Conservation (phyloP, 768 basidiomycete genomes). For the Flagelloscypha sp. region DNA sequence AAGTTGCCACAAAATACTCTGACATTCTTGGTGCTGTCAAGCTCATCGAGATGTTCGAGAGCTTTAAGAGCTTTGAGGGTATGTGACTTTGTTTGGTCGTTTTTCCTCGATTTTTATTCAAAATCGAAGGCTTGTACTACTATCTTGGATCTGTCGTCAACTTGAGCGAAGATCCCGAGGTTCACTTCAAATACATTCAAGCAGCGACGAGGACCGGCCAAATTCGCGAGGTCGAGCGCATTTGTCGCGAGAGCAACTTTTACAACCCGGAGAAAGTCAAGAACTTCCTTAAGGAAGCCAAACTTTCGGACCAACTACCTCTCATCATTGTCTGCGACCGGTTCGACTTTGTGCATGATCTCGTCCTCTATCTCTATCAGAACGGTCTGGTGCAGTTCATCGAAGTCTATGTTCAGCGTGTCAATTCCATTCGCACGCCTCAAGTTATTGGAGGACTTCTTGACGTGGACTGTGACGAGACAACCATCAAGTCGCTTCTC, state of each 20-base stretch:
- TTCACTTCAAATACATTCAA: conserved; percentile 99
- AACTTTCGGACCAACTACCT: conserved; percentile 91
- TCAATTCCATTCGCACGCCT: conserved; percentile 94
- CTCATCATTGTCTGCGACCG: conserved; percentile 99
- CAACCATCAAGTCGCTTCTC: conserved; percentile 88
- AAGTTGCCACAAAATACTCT: conserved; percentile 98
- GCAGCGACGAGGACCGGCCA: conserved; percentile 97
- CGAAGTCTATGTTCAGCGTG: conserved; percentile 98
- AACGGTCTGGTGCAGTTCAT: conserved; percentile 95
- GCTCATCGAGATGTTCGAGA: conserved; percentile 97
- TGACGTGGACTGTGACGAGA: conserved; percentile 97
- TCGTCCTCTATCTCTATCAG: conserved; percentile 97
- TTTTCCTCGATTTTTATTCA: background rate
- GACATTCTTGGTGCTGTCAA: conserved; percentile 96
- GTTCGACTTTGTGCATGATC: conserved; percentile 98
- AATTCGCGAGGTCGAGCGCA: conserved; percentile 97
- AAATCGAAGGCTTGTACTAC: conserved; percentile 91
- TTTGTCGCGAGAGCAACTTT: conserved; percentile 92
- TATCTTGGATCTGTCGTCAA: conserved; percentile 98
- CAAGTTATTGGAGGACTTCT: conserved; percentile 95
- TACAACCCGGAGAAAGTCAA: conserved; percentile 99
- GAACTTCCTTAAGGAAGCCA: conserved; percentile 99
- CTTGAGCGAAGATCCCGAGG: conserved; percentile 90
- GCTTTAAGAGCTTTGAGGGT: conserved; percentile 97
- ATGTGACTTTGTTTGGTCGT: conserved; percentile 7